Percentiles rank a stretch among this genome's conserved stretches.
Conservation (phyloP, 495 filamentous ascomycete genomes). For the Trichoderma orchidacearum region DNA sequence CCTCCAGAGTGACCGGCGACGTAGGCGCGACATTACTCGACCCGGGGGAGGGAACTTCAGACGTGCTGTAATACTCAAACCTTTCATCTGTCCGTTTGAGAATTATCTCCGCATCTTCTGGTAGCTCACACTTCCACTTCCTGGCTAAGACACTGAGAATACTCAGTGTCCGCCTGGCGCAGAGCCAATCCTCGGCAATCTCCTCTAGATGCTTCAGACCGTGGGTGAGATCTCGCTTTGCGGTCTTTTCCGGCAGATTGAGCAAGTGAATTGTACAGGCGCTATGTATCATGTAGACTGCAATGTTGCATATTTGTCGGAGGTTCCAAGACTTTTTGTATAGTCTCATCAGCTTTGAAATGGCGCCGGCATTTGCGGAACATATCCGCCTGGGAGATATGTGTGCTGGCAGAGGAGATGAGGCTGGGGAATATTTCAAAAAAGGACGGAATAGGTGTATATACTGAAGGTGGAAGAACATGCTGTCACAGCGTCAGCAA, state of each 20-base stretch:
- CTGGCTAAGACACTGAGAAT: constrained; percentile 76
- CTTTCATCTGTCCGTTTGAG: constrained; percentile 49
- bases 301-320: constrained; percentile 88
- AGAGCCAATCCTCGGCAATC: constrained; percentile 89
- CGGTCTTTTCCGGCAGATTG: constrained; percentile 81
- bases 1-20: constrained; percentile 7
- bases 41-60: constrained; percentile 39
- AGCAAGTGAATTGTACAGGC: constrained; percentile 91
- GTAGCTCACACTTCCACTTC: constrained; percentile 79
- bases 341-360: constrained; percentile 81
- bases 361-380: constrained; percentile 72
- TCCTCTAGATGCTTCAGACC: constrained; percentile 90
- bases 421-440: constrained; percentile 70
- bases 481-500: constrained; percentile 41
- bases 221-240: constrained; percentile 76
- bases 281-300: constrained; percentile 86
- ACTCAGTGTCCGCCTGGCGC: constrained; percentile 69
- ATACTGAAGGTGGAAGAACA: constrained; percentile 93
- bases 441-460: constrained; percentile 97
- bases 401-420: constrained; percentile 71
- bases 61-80: constrained; percentile 38
- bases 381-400: constrained; percentile 86
- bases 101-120: constrained; percentile 64
- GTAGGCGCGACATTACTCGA: constrained; percentile 15
- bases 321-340: constrained; percentile 89